phyloP scores from a whole-genome alignment of 495 filamentous ascomycete species.

The Penicillium pulvis region DNA sequence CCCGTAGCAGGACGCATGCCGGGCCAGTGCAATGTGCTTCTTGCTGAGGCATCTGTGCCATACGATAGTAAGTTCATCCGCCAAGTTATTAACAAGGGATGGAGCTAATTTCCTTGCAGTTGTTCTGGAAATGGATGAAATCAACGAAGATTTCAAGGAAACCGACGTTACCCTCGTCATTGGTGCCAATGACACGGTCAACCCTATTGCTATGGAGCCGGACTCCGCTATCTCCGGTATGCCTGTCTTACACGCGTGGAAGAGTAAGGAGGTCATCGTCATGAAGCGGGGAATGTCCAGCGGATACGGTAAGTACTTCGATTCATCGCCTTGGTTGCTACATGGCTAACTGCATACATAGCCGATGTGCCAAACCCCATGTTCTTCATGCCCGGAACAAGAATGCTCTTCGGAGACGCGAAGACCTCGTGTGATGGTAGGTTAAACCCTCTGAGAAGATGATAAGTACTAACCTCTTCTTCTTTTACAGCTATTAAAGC shows the following conservation, averaged over 20 bases:
- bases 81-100: neutral
- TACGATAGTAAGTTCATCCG: conserved; percentile 64
- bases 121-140: conserved; percentile 87
- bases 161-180: conserved; percentile 86
- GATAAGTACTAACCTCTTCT: neutral
- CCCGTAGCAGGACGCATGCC: conserved; percentile 85
- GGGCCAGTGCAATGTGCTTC: conserved; percentile 81
- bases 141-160: conserved; percentile 82
- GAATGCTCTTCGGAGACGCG: conserved; percentile 85
- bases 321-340: no score
- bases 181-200: conserved; percentile 84
- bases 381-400: conserved; percentile 82
- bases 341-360: conserved; percentile 21
- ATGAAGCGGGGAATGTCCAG: conserved; percentile 84
- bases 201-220: conserved; percentile 78
- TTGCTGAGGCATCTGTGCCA: conserved; percentile 78
- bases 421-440: conserved; percentile 73
- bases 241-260: conserved; percentile 85
- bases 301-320: conserved; percentile 64
- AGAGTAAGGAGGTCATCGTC: conserved; percentile 84
- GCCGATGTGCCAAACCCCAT: conserved; percentile 85
- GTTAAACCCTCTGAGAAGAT: conserved; percentile 11
- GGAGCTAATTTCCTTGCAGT: conserved; percentile 36
- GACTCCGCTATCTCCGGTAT: conserved; percentile 81
- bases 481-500: conserved; percentile 40